phyloP scores from a whole-genome alignment of 1,284 basidiomycete genomes.

The Microbotryum saponariae region DNA sequence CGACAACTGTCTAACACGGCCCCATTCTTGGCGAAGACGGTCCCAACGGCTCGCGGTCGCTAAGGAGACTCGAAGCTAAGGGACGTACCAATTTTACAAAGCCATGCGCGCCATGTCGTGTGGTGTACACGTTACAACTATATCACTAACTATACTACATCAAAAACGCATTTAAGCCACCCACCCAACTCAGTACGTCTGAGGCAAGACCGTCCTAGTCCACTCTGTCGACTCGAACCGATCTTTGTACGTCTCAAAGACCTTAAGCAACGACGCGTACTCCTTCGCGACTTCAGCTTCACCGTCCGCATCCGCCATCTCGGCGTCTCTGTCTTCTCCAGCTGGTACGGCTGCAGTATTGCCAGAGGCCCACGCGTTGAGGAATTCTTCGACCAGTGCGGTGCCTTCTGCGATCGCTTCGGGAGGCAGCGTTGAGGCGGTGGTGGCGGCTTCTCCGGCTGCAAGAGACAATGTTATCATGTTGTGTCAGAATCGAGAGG shows the following conservation, averaged over 20 bases:
- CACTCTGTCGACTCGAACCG: conserved; percentile 68
- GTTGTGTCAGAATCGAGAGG: background rate
- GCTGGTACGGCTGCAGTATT: conserved; percentile 7
- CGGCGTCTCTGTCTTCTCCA: conserved; percentile 9
- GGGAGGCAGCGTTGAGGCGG: conserved; percentile 8
- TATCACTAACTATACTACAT: background rate
- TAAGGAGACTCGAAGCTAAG: too few relatives aligned
- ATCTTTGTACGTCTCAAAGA: conserved; percentile 59
- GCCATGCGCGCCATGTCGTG: background rate
- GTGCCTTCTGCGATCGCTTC: conserved; percentile 54
- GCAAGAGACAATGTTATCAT: conserved; percentile 2
- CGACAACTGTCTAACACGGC: too few relatives aligned
- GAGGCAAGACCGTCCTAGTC: conserved; percentile 56
- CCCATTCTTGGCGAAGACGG: too few relatives aligned
- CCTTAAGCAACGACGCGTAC: conserved; percentile 58
- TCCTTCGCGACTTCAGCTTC: conserved; percentile 48
- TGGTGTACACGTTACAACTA: background rate
- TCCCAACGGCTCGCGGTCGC: too few relatives aligned
- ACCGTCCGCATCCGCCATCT: conserved; percentile 14
- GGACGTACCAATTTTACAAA: background rate
- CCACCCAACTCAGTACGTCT: conserved; percentile 34
- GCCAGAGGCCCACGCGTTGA: conserved; percentile 59
- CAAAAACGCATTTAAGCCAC: background rate
- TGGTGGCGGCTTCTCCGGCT: conserved; percentile 54
- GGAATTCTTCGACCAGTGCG: conserved; percentile 67